phyloP scores from a whole-genome alignment of 805 yeast species.

The Pichia californica region DNA sequence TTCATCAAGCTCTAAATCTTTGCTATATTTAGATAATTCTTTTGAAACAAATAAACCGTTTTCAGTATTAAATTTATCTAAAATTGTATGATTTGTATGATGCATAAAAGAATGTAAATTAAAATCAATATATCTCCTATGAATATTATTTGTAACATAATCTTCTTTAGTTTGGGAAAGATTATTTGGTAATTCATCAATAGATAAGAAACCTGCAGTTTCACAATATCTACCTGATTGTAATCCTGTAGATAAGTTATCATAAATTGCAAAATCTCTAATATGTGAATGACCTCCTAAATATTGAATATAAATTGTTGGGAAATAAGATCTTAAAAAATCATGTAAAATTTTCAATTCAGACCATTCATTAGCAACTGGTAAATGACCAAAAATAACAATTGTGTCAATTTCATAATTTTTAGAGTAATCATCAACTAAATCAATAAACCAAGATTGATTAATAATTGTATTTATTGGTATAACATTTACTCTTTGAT shows the following conservation, averaged over 20 bases:
- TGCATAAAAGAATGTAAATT: constrained; percentile 61
- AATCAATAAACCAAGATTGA: constrained; percentile 59
- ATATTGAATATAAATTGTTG: constrained; percentile 64
- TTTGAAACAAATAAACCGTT: constrained; percentile 46
- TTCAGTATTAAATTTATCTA: constrained; percentile 42
- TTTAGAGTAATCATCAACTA: constrained; percentile 28
- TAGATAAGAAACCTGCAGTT: constrained; percentile 82
- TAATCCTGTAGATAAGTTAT: constrained; percentile 62
- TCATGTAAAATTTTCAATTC: constrained; percentile 45
- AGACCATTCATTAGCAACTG: constrained; percentile 50
- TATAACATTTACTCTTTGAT: constrained; percentile 55
- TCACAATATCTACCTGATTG: constrained; percentile 93
- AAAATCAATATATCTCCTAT: constrained; percentile 78
- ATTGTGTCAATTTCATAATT: constrained; percentile 51
- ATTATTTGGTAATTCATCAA: constrained; percentile 22
- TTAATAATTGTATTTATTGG: constrained; percentile 48
- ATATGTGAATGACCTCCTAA: constrained; percentile 95
- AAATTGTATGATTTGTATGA: constrained; percentile 40
- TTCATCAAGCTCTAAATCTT: constrained; percentile 45
- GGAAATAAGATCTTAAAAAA: constrained; percentile 50
- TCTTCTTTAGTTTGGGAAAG: not conserved
- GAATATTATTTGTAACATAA: constrained; percentile 21
- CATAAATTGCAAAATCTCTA: constrained; percentile 71
- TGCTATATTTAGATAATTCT: constrained; percentile 35
- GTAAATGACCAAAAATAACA: constrained; percentile 74